Percentiles rank a stretch among this genome's conserved stretches.
phyloP scores from a whole-genome alignment of 441 rosid genomes.

The Kokia cookei region DNA sequence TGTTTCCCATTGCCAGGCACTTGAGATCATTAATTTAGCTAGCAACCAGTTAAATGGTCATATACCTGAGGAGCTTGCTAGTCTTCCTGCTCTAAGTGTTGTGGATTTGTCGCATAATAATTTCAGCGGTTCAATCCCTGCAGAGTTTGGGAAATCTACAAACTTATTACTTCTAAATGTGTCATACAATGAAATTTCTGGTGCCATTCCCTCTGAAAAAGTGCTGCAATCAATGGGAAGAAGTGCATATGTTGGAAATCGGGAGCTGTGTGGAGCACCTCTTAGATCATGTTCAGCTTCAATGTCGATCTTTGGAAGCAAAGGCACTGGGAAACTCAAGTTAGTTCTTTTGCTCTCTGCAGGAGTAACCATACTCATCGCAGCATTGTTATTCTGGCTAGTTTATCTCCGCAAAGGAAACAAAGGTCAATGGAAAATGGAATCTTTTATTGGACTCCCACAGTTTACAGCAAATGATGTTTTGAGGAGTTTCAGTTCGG shows the following conservation, averaged over 20 bases:
- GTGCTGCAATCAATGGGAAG: constrained; percentile 53
- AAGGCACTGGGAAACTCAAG: constrained; percentile 46
- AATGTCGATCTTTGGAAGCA: constrained; percentile 32
- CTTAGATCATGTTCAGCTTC: constrained; percentile 52
- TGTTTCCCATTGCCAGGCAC: constrained; percentile 51
- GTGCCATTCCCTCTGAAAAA: constrained; percentile 53
- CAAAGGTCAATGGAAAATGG: constrained; percentile 72
- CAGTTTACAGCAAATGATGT: constrained; percentile 68
- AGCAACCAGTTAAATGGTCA: constrained; percentile 47
- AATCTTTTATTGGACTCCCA: constrained; percentile 67
- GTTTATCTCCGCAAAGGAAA: constrained; percentile 44
- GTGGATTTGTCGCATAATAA: constrained; percentile 68
- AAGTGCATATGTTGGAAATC: constrained; percentile 65
- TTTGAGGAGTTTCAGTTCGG: constrained; percentile 52
- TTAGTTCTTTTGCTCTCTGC: constrained; percentile 53
- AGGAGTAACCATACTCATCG: constrained; percentile 30
- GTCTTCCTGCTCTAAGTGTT: constrained; percentile 42
- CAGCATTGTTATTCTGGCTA: constrained; percentile 43
- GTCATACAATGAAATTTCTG: constrained; percentile 56
- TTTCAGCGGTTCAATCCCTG: constrained; percentile 63
- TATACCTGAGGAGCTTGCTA: constrained; percentile 50
- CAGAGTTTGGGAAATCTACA: constrained; percentile 40
- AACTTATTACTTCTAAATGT: constrained; percentile 45
- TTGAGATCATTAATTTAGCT: constrained; percentile 48
- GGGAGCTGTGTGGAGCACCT: constrained; percentile 78